Percentiles rank a stretch among this genome's conserved stretches.
These are phyloP conservation scores for Scopulariopsis brevicaulis DNA, from an alignment of 2,329 filamentous ascomycete species.

Conservation along the genomic window DNA sequence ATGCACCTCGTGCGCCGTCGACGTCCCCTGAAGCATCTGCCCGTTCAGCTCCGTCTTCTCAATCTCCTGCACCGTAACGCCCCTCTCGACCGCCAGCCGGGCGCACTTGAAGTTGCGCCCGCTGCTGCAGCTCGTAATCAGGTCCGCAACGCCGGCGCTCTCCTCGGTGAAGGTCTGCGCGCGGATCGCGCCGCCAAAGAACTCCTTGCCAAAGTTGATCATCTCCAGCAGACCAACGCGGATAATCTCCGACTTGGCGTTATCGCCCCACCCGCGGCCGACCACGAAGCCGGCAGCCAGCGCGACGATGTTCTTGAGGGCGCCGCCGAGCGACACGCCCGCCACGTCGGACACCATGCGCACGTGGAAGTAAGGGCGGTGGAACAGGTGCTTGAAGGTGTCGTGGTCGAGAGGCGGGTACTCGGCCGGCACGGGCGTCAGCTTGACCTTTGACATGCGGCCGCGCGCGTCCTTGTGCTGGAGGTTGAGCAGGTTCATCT, in stretches of 20 bases:
- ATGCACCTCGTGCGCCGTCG: slow-evolving; percentile 85
- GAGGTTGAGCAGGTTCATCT: slow-evolving; percentile 42
- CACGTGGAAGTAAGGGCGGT: slow-evolving; percentile 95
- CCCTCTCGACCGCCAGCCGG: slow-evolving; percentile 72
- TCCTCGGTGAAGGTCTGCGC: slow-evolving; percentile 92
- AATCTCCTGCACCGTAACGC: slow-evolving; percentile 72
- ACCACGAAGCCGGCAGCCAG: slow-evolving; percentile 92
- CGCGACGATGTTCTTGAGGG: slow-evolving; percentile 94
- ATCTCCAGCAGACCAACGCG: slow-evolving; percentile 91
- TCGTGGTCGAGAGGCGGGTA: slow-evolving; percentile 81
- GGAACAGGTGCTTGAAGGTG: slow-evolving; percentile 77
- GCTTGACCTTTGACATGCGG: slow-evolving; percentile 52
- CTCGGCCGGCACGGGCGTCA: slow-evolving; percentile 66
- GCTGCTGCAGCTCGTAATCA: slow-evolving; percentile 88
- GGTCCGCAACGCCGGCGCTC: slow-evolving; percentile 85
- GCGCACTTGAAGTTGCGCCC: slow-evolving; percentile 93
- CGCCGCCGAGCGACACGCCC: slow-evolving; percentile 86
- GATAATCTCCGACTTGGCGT: slow-evolving; percentile 98
- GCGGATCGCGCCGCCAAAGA: slow-evolving; percentile 75
- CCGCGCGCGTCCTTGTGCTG: slow-evolving; percentile 61
- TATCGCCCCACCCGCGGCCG: slow-evolving; percentile 94
- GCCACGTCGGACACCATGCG: slow-evolving; percentile 92
- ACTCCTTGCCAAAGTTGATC: slow-evolving; percentile 89
- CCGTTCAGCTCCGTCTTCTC: slow-evolving; percentile 87
- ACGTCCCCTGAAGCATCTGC: slow-evolving; percentile 91